A percentile compares a stretch with the other conserved stretches of the same genome.
These are phyloP conservation scores for Curvularia eragrostidis DNA, from an alignment of 2,329 filamentous ascomycete genomes.

Conservation along the genomic window DNA sequence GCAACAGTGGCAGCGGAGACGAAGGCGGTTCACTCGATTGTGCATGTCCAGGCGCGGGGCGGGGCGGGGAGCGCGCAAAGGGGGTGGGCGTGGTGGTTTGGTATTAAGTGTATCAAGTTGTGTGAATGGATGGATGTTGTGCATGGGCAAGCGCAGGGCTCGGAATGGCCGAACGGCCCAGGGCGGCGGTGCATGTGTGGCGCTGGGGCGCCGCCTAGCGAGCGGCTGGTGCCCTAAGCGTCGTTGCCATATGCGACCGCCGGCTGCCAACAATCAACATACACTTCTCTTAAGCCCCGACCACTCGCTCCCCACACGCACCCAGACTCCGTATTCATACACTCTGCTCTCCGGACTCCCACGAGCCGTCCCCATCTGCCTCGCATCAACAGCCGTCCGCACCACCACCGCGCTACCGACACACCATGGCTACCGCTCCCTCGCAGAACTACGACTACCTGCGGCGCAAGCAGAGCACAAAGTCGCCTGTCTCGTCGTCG, in stretches of 20 bases:
- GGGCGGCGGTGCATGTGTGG: conserved; percentile 13
- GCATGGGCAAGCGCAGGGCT: conserved; percentile 4
- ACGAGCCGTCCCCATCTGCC: conserved; percentile 5
- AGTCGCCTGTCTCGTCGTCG: conserved; percentile 42
- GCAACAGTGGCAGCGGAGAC: conserved; percentile 18
- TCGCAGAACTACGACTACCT: conserved; percentile 62
- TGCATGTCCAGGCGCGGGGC: conserved; percentile 22
- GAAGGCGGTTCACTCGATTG: conserved; percentile 11
- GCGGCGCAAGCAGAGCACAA: conserved; percentile 62
- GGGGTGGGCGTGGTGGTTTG: not conserved
- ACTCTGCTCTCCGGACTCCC: not conserved
- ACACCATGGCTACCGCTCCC: conserved; percentile 38
- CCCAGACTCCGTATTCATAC: conserved; percentile 39
- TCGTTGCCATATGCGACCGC: conserved; percentile 29
- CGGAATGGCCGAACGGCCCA: conserved; percentile 9
- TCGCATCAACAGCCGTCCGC: not conserved
- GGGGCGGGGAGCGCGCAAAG: not conserved
- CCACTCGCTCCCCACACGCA: conserved; percentile 20
- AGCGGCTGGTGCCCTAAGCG: conserved; percentile 16
- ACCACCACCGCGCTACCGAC: not conserved
- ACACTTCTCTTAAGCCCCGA: conserved; percentile 24
- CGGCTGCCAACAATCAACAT: conserved; percentile 28
- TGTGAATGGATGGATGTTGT: not conserved
- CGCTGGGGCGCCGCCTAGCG: conserved; percentile 17
- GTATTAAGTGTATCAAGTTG: not conserved